Evolutionary conservation across 768 basidiomycete species (phyloP), one percentile per base, ranked within the genome.

Genomic region (Rubroboletus satanas): DNA sequence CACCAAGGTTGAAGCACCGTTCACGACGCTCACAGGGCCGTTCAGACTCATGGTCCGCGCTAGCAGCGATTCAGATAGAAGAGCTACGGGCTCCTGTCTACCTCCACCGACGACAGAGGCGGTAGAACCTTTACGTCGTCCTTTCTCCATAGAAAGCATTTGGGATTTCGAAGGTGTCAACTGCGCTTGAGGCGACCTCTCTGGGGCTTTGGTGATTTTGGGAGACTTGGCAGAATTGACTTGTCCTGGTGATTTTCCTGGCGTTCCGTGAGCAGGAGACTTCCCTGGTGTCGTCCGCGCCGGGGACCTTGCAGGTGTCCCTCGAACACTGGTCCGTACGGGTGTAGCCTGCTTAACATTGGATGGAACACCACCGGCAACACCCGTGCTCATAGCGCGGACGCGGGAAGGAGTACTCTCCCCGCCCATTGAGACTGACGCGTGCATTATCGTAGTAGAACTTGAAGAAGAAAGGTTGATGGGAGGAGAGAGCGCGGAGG

Each of bases 381-480:
- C 49, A 29, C 61, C 54, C 0, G 57, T 52, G 44, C 68, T 68
- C 58, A 58, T 59, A 2, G 62, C 53, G 39, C 66, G 62, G 0
- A 26, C 15, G 2, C 64, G 60, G 10, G 64, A 42, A 14, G 60
- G 58, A 3, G 57, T 50, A 1, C 9, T 56, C 21, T 54, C 53
- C 0, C 60, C 56, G 17, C 46, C 49, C 39, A 58, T 69, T 15
- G 73, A 73, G 7, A 68, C 60, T 3, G 68, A 62, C 14, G 70
- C 52, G 32, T 56, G 57, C 57, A 50, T 66, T 57, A 38, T 67
- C 58, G 55, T 73, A 66, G 48, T 61, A 18, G 78, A 75, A 57
- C 69, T 75, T 2, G 77, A 75, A 9, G 74, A 73, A 5, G 76
- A 74, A 15, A 77, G 58, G 52, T 69, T 74, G 21, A 74, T 73